Evolutionary conservation across 139 green algal genomes (phyloP).

Genomic region (Raphidocelis subcapitata): DNA sequence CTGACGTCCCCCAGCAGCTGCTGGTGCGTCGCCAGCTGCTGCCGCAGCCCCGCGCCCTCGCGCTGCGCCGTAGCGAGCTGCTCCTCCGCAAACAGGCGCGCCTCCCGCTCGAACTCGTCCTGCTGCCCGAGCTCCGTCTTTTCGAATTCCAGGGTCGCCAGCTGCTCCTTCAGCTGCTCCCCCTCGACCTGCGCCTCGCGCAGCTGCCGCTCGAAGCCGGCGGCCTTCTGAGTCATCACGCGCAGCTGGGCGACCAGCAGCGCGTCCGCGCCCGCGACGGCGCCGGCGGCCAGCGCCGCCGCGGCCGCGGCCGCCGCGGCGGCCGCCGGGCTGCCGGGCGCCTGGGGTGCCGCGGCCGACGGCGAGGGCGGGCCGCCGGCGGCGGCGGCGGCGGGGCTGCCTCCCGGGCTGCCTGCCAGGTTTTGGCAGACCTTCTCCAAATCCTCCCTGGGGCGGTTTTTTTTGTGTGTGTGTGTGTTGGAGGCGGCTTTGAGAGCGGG

Average conservation of each 20-base stretch:
- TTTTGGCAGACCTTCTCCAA: no score
- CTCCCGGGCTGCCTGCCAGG: no score
- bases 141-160: constrained; percentile 28
- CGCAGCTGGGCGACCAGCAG: constrained; percentile 8
- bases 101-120: constrained; percentile 28
- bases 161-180: constrained; percentile 16
- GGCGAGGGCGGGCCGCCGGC: not conserved
- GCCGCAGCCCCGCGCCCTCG: not conserved
- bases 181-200: constrained; percentile 11
- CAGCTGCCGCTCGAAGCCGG: constrained; percentile 10
- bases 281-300: not conserved
- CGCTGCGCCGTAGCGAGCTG: not conserved
- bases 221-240: constrained; percentile 15
- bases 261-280: constrained; percentile 7
- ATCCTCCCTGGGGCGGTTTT: no score
- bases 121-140: constrained; percentile 25
- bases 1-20: not conserved
- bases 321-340: not conserved
- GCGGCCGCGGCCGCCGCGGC: not conserved
- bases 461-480: no score
- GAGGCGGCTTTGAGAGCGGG: no score
- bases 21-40: not conserved
- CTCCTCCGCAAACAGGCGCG: constrained; percentile 26
- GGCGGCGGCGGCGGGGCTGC: no score
- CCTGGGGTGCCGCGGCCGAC: not conserved